A percentile compares a stretch with the other conserved stretches of the same genome.
Conservation (phyloP, 2,329 filamentous ascomycete species). For the Fusarium scirpi region DNA sequence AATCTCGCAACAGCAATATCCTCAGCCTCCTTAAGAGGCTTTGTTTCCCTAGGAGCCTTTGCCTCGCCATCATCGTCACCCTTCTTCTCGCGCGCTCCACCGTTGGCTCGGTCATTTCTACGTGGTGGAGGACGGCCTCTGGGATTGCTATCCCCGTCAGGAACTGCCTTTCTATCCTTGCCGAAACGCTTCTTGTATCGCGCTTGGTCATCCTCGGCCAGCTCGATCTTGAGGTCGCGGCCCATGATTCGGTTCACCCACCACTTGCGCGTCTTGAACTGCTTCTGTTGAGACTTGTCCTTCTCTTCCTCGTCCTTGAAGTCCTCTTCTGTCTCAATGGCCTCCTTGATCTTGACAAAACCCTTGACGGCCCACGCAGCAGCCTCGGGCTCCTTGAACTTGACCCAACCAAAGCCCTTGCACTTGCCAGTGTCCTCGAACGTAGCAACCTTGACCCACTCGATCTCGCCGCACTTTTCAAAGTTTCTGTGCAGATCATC, state of each 20-base stretch:
- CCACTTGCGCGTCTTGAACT: conserved; percentile 75
- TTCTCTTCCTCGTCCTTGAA: conserved; percentile 62
- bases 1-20: conserved; percentile 70
- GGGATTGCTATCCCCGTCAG: conserved; percentile 44
- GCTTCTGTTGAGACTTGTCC: conserved; percentile 58
- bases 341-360: conserved; percentile 78
- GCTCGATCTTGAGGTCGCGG: conserved; percentile 86
- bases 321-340: conserved; percentile 71
- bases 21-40: conserved; percentile 57
- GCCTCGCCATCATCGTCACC: conserved; percentile 9
- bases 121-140: conserved; percentile 54
- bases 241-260: conserved; percentile 89
- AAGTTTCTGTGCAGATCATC: conserved; percentile 87
- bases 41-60: conserved; percentile 57
- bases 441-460: conserved; percentile 88
- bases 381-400: conserved; percentile 82
- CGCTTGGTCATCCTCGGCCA: conserved; percentile 89
- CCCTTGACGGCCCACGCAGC: conserved; percentile 80
- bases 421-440: conserved; percentile 98
- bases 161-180: conserved; percentile 65
- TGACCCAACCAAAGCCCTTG: conserved; percentile 97
- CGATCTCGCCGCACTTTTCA: conserved; percentile 83
- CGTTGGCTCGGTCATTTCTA: conserved; percentile 36
- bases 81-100: conserved; percentile 48
- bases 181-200: conserved; percentile 95